Percentiles rank a stretch among this genome's conserved stretches.
These are phyloP conservation scores for Entomortierella beljakovae DNA, from an alignment of 192 early-diverging fungal species.

Conservation along the genomic window DNA sequence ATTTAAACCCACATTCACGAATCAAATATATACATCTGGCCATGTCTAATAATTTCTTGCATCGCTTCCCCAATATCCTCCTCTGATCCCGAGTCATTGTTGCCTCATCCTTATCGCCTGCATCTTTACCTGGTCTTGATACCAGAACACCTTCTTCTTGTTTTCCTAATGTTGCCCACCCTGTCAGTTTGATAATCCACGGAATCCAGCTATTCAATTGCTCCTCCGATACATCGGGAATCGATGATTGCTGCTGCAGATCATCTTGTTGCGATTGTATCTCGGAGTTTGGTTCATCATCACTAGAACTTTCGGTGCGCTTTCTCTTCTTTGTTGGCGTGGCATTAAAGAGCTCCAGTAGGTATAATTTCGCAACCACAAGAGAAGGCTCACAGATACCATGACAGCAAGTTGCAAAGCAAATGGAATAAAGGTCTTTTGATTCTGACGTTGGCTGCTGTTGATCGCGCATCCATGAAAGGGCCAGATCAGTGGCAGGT, in stretches of 20 bases:
- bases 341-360: conserved; percentile 28
- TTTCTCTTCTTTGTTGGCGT: conserved; percentile 30
- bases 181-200: conserved; percentile 47
- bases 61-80: conserved; percentile 43
- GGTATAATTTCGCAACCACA: conserved; percentile 28
- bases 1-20: conserved; percentile 42
- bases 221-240: conserved; percentile 3
- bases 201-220: conserved; percentile 39
- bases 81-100: conserved; percentile 31
- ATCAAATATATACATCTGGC: conserved; percentile 39
- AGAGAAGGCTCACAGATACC: conserved; percentile 41
- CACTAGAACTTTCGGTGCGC: conserved; percentile 6
- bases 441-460: neutral
- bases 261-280: neutral
- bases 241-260: neutral
- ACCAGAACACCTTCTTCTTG: conserved; percentile 43
- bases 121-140: conserved; percentile 46
- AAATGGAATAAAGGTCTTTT: conserved; percentile 37
- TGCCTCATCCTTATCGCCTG: neutral
- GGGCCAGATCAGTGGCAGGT: conserved; percentile 36
- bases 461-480: conserved; percentile 32
- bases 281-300: neutral
- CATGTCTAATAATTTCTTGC: conserved; percentile 50
- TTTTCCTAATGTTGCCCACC: conserved; percentile 47
- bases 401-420: conserved; percentile 53